A percentile compares a stretch with the other conserved stretches of the same genome.
Conservation (phyloP, 108 stramenopile species). For the Chaetoceros muelleri region DNA sequence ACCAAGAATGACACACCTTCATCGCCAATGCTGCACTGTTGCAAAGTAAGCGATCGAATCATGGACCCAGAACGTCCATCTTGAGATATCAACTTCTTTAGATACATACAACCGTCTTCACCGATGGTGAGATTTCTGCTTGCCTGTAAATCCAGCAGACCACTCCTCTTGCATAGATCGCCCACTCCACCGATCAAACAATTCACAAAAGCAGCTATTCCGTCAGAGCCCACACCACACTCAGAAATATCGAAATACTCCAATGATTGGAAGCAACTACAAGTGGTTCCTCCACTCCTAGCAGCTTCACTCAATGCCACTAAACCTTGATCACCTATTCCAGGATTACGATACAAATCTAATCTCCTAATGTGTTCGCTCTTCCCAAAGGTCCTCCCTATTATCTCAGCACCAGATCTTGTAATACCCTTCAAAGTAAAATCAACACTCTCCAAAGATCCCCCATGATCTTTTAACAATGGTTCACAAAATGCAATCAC, state of each 20-base stretch:
- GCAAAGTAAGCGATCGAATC: constrained; percentile 17
- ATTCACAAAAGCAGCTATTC: not conserved
- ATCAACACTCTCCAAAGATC: constrained; percentile 33
- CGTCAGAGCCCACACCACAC: not conserved
- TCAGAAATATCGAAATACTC: constrained; percentile 3
- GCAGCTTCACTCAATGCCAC: not conserved
- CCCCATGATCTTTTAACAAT: constrained; percentile 16
- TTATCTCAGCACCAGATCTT: constrained; percentile 6
- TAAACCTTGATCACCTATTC: constrained; percentile 2
- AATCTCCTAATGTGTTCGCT: not conserved
- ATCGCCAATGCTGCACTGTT: constrained; percentile 32
- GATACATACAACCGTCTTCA: not conserved
- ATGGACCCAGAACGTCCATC: constrained; percentile 7
- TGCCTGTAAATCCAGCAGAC: not conserved
- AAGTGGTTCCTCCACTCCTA: not conserved
- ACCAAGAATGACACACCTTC: constrained; percentile 30
- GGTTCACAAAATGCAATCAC: constrained; percentile 42
- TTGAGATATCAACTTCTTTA: not conserved
- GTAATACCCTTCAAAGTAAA: constrained; percentile 48
- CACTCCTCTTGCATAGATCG: not conserved
- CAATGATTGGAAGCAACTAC: not conserved
- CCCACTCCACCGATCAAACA: not conserved
- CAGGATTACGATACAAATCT: constrained; percentile 6
- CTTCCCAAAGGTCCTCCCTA: not conserved
- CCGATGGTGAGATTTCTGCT: not conserved